Base-by-base conservation (phyloP, 495 filamentous ascomycete genomes). In the Mycothermus thermophilus region DNA sequence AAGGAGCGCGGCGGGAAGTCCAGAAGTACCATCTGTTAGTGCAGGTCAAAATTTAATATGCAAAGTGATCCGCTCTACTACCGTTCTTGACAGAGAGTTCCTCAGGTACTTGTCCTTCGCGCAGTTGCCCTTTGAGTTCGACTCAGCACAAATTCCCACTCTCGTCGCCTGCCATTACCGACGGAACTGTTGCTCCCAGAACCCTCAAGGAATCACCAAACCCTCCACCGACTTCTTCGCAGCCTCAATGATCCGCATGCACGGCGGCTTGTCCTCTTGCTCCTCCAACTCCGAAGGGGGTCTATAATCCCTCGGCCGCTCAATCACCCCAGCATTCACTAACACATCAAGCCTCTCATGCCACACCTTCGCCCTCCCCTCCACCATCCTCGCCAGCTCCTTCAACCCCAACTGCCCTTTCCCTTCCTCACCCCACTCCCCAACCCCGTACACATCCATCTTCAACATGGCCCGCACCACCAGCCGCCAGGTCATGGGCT, bases 361-460 rank as follows among this genome's bases (percentile, higher is more conserved):
- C 8, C 67, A 44, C 16, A 40, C 43, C 11, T 44, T 47, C 10
- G 54, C 55, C 24, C 62, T 56, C 33, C 63, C 54, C 52, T 73
- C 69, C 55, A 72, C 58, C 40, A 63, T 47, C 14, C 37, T 29
- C 21, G 72, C 62, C 22, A 73, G 57, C 31, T 67, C 67, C 50
- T 64, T 66, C 2, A 73, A 44, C 3, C 67, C 69, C n/a, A 30
- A 26, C 21, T 47, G 38, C 27, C 27, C 14, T 12, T 34, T 15
- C 18, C 7, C 11, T 8, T 19, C 17, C 16, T 11, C 10, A 16
- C n/a, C 12, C 14, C 44, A 8, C n/a, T 52, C 52, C 31, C 55
- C 51, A 18, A 62, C 43, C n/a, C 64, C 64, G 48, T 72, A 72
- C 20, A 73, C 60, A 40, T 73, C 69, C 3, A 64, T 41, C 44